These are phyloP conservation scores for Penstemon barbatus DNA, from an alignment of 257 asterid genomes.

Conservation along the genomic window DNA sequence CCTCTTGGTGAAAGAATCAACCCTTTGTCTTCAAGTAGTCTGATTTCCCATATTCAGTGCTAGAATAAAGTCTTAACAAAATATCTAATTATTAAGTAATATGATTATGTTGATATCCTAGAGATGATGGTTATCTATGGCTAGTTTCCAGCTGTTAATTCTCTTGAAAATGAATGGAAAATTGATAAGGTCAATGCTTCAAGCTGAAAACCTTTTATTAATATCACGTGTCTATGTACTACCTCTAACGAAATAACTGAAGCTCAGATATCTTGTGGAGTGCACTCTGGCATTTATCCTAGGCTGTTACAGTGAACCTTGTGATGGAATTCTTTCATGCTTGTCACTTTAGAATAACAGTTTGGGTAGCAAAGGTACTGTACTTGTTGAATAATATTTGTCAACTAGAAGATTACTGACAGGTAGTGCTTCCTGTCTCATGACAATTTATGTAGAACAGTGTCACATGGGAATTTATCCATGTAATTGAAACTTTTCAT, in stretches of 20 bases:
- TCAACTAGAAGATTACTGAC: not conserved
- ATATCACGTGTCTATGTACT: conserved; percentile 14
- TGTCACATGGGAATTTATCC: conserved; percentile 11
- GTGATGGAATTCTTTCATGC: conserved; percentile 3
- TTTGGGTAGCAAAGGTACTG: conserved; percentile 6
- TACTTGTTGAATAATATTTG: not conserved
- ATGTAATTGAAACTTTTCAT: conserved; percentile 13
- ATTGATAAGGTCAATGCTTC: not conserved
- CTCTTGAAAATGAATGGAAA: not conserved
- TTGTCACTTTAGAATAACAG: not conserved
- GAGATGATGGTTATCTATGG: conserved; percentile 17
- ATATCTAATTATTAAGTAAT: not conserved
- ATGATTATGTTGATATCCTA: conserved; percentile 6
- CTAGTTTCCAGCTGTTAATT: not conserved
- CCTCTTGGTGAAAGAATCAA: conserved; percentile 20
- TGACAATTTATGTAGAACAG: not conserved
- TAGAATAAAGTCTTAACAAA: conserved; percentile 11
- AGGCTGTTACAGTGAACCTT: not conserved
- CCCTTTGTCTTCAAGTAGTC: not conserved
- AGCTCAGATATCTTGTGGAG: conserved; percentile 12
- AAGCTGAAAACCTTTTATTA: not conserved
- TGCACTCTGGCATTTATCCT: not conserved
- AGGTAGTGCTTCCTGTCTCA: not conserved
- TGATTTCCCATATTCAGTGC: conserved; percentile 5
- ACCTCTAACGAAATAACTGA: not conserved